phyloP scores from a whole-genome alignment of 768 basidiomycete species.

The Calocera viscosa region DNA sequence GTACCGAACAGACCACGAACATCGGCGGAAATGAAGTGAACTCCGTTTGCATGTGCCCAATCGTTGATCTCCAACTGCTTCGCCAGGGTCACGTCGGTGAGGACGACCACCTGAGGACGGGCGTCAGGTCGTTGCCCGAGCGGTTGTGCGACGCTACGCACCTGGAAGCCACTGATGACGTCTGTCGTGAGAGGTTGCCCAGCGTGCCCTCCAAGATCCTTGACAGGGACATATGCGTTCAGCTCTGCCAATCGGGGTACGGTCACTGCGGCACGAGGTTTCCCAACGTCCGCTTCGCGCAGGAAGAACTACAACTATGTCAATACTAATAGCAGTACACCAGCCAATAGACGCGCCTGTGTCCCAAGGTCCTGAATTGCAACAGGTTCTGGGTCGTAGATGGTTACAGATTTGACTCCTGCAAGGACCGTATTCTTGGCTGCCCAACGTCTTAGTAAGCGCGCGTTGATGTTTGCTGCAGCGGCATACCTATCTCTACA shows the following conservation, averaged over 20 bases:
- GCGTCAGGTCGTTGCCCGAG: conserved; percentile 10
- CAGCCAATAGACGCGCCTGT: conserved; percentile 41
- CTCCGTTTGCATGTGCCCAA: conserved; percentile 79
- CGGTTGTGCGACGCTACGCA: conserved; percentile 28
- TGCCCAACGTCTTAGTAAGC: conserved; percentile 24
- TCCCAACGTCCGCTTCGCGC: conserved; percentile 73
- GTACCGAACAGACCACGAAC: conserved; percentile 89
- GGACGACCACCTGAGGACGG: conserved; percentile 63
- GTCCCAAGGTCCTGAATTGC: conserved; percentile 82
- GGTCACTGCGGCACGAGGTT: conserved; percentile 73
- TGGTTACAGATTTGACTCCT: conserved; percentile 92
- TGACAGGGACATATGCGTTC: conserved; percentile 91
- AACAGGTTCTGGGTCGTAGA: conserved; percentile 86
- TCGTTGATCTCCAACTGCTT: conserved; percentile 93
- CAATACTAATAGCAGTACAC: neutral
- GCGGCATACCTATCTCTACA: conserved; percentile 72
- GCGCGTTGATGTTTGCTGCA: neutral
- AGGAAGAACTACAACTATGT: conserved; percentile 68
- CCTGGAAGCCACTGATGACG: conserved; percentile 79
- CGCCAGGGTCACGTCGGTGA: conserved; percentile 60
- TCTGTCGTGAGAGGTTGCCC: conserved; percentile 72
- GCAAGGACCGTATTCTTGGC: conserved; percentile 93
- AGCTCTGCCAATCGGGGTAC: conserved; percentile 83
- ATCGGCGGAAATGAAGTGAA: conserved; percentile 85
- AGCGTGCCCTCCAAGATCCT: conserved; percentile 61